Base-by-base conservation (phyloP, 139 green algal genomes). In the Haematococcus sp. region DNA sequence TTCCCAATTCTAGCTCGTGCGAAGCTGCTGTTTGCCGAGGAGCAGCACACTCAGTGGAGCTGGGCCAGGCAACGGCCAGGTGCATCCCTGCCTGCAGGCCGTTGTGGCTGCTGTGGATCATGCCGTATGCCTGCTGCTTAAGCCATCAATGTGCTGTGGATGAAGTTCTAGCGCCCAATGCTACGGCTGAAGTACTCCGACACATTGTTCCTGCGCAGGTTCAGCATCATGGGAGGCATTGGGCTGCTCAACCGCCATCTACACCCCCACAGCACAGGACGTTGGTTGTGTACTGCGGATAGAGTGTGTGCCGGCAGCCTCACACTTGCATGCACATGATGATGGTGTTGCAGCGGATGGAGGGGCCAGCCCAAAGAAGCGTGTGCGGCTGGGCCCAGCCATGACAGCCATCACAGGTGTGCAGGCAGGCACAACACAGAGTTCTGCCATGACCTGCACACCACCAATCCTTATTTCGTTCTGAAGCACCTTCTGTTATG, bases 251-350 rank as follows among this genome's bases (percentile, higher is more conserved):
- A 51, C 20, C 17, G 76, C 73, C 40, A 31, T 68, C 52, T 96
- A 93, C 77, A 85, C 74, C 0, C 91, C 91, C 1, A 70, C 43
- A 1, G 31, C 70, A 0, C 74, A 71, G 0, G 91, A 96, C 61
- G 63, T 84, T 20, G 90, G 87, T 15, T 84, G 71, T 70, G 27
- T 76, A 22, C 79, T 96, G 69, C 75, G 86, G 0, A 85, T 92
- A 20, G 70, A 83, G 51, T 94, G 89, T 74, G 89, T 75, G 0
- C 91, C 91, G 2, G 83, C 16, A 3, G 40, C 69, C 7, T 7
- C 51, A 11, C 27, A 40, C 54, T 59, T 19, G 28, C 46, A n/a
- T 11, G 32, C 33, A 19, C 23, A 20, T 40, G 28, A 69, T 33
- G 23, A 3, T 28, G 15, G 19, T 32, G 28, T 4, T 30, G 28